Evolutionary conservation across 352 stramenopile genomes (phyloP).

Genomic region (Pythium graminicola): DNA sequence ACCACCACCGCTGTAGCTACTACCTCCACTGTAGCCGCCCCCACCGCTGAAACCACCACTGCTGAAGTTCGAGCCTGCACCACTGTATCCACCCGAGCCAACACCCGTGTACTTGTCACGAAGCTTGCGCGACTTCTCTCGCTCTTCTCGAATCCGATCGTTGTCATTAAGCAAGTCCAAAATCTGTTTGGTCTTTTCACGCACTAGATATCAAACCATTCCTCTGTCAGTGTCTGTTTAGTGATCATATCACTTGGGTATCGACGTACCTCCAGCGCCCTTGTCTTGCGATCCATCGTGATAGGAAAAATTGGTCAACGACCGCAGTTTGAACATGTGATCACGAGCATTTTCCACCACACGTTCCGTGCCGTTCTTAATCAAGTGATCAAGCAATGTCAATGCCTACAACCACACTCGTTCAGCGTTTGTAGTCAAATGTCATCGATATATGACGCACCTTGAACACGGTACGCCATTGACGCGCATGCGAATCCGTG

Average conservation of each 20-base stretch:
- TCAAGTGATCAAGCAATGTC: slow-evolving; percentile 95
- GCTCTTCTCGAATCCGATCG: slow-evolving; percentile 81
- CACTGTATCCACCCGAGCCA: slow-evolving; percentile 33
- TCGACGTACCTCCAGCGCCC: slow-evolving; percentile 68
- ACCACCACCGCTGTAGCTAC: slow-evolving; percentile 19
- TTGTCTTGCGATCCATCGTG: slow-evolving; percentile 83
- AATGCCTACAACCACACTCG: slow-evolving; percentile 34
- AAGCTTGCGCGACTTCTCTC: slow-evolving; percentile 78
- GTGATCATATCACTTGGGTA: too few species aligned
- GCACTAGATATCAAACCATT: slow-evolving; percentile 41
- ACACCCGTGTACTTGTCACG: slow-evolving; percentile 88
- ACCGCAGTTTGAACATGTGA: slow-evolving; percentile 90
- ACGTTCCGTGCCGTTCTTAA: slow-evolving; percentile 97
- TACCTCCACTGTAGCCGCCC: slow-evolving; percentile 29
- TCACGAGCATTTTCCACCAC: slow-evolving; percentile 96
- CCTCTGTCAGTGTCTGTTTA: too few species aligned
- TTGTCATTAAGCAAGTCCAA: slow-evolving; percentile 86
- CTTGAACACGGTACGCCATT: slow-evolving; percentile 98
- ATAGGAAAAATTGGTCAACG: slow-evolving; percentile 86
- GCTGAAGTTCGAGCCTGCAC: slow-evolving; percentile 25
- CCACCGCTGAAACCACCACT: slow-evolving; percentile 34
- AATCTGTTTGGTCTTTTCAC: slow-evolving; percentile 87
- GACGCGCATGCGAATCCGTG: slow-evolving; percentile 78
- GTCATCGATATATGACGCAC: slow-evolving; percentile 15
- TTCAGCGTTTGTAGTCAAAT: neutral